A percentile compares a stretch with the other conserved stretches of the same genome.
These are phyloP conservation scores for Knoxia roxburghii DNA, from an alignment of 257 asterid genomes.

Conservation along the genomic window DNA sequence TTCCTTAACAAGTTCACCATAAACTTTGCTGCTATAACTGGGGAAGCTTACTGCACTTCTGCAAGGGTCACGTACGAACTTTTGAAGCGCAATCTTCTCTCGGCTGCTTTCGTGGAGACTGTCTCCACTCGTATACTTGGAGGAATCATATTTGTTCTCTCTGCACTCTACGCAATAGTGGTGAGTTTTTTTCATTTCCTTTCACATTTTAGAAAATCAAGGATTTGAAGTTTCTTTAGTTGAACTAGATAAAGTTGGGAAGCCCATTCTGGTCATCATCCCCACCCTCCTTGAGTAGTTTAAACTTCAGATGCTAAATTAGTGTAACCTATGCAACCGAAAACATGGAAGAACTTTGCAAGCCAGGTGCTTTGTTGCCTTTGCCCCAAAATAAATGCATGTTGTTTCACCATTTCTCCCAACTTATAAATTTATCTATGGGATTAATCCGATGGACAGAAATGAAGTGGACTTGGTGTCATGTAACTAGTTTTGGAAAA, in stretches of 20 bases:
- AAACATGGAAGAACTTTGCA: background rate
- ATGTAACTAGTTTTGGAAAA: background rate
- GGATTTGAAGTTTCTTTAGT: background rate
- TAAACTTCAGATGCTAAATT: background rate
- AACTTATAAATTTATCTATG: background rate
- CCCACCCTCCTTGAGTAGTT: background rate
- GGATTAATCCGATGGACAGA: background rate
- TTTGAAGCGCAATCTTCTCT: constrained; percentile 88
- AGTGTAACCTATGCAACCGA: background rate
- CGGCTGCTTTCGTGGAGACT: constrained; percentile 83
- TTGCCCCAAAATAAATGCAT: background rate
- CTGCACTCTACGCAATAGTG: constrained; percentile 80
- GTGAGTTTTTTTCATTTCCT: constrained; percentile 32
- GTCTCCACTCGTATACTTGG: constrained; percentile 80
- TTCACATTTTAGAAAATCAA: background rate
- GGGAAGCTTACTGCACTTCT: constrained; percentile 88
- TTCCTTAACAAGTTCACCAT: constrained; percentile 91
- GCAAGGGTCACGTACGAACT: constrained; percentile 91
- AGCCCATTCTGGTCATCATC: background rate
- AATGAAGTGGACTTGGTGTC: background rate
- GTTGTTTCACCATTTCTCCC: background rate
- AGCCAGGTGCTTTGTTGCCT: background rate
- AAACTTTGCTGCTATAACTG: constrained; percentile 89
- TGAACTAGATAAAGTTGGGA: background rate
- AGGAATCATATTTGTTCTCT: constrained; percentile 75